Evolutionary conservation across 495 filamentous ascomycete species (phyloP), one percentile per base, ranked within the genome.

Genomic region (Niebla homalea): DNA sequence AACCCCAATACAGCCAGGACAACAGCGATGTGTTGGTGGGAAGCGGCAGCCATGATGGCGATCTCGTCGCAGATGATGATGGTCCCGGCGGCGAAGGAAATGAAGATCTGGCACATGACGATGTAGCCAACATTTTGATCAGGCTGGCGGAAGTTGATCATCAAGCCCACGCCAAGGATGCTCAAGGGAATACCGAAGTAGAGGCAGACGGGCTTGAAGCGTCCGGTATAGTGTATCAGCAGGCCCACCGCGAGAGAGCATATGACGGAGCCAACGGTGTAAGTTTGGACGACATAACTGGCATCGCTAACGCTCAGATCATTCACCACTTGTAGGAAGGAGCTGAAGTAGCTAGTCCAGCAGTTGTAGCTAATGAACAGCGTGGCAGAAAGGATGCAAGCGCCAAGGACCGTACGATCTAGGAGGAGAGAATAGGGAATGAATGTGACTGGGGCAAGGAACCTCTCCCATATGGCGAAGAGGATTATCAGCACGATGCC

Each of bases 101-200:
- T 85, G 65, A 87, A 81, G 61, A 88, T 84, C 63, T 88, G 83
- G 56, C 76, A 81, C 79, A 87, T 84, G 64, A 87, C 67, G 18
- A 89, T 65, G 61, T 80, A 85, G 21, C 80, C 83, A 42, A 87
- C 69, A 43, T 70, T 57, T 16, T 65, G 62, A 29, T 72, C 66
- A 2, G 69, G 64, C 48, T 76, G 66, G 32, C 84, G 79, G 73
- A 86, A 87, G 54, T 68, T 73, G 55, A 71, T 84, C 75, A 85
- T 75, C 47, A 84, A 71, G 15, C 83, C 74, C 0, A 79, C 74
- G 2, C 81, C 74, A 20, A 84, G 73, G 32, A 83, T 68, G 60
- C 74, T 68, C 18, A 87, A 60, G 0, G 82, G 80, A 0, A 85
- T 52, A 49, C 68, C 81, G 63, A 82, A 78, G 67, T 68, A 79